Evolutionary conservation across 257 asterid species (phyloP).

Genomic region (Parsonsia alboflavescens): DNA sequence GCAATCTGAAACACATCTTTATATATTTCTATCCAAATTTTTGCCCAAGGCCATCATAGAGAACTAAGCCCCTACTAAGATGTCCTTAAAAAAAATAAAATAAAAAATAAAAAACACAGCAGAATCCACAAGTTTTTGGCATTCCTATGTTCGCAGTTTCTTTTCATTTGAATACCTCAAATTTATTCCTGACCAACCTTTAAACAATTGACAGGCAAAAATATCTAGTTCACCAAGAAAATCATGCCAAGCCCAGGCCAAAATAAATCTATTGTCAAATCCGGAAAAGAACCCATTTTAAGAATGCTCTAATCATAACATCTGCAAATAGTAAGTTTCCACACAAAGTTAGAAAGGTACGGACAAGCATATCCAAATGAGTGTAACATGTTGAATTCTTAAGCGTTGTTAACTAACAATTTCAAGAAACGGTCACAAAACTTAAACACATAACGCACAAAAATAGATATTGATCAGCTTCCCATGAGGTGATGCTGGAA

Average conservation of each 20-base stretch:
- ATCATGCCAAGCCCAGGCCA: neutral
- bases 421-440: neutral
- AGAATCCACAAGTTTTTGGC: neutral
- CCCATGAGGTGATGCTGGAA: neutral
- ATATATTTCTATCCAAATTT: neutral
- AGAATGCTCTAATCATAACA: neutral
- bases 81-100: too few relatives aligned
- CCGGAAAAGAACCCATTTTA: neutral
- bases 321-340: neutral
- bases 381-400: neutral
- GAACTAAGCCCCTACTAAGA: too few relatives aligned
- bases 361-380: neutral
- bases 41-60: neutral
- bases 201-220: neutral
- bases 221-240: neutral
- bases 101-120: too few relatives aligned
- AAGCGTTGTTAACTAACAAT: neutral
- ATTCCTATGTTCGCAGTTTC: neutral
- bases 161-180: neutral
- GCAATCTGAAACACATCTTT: neutral
- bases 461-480: neutral
- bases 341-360: neutral
- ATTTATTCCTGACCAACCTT: too few relatives aligned
- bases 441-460: neutral
- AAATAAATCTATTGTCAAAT: neutral